phyloP scores from a whole-genome alignment of 208 protist species.

The Leishmania tropica region DNA sequence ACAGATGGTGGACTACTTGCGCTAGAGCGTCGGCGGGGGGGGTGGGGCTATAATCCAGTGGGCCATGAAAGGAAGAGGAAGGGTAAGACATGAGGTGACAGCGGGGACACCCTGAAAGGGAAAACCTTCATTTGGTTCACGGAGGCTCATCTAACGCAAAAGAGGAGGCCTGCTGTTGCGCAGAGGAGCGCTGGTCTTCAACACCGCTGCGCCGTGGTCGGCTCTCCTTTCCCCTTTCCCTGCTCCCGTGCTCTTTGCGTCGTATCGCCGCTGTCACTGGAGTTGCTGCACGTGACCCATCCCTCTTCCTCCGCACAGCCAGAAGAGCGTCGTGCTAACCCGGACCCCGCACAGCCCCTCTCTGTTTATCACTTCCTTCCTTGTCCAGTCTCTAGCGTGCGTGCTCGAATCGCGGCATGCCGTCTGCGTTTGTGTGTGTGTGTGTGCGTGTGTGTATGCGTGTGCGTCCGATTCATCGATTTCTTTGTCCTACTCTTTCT shows the following conservation, averaged over 20 bases:
- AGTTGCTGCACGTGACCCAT: background rate
- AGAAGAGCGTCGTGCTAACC: background rate
- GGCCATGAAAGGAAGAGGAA: background rate
- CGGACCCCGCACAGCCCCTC: background rate
- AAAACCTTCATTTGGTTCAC: background rate
- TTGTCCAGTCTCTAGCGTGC: background rate
- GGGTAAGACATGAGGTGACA: background rate
- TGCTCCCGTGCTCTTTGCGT: background rate
- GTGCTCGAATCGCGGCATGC: background rate
- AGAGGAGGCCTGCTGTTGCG: background rate
- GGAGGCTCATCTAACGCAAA: background rate
- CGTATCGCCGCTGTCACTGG: background rate
- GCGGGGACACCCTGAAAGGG: background rate
- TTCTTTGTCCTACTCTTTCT: background rate
- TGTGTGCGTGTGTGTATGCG: background rate
- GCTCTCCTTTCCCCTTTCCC: background rate
- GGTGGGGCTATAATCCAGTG: background rate
- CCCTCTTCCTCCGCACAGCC: background rate
- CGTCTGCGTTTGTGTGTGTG: background rate
- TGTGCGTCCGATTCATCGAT: background rate
- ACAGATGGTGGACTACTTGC: conserved; percentile 35
- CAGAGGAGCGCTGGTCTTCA: background rate
- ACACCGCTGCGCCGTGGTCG: background rate
- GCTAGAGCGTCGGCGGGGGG: background rate
- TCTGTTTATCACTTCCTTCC: background rate